phyloP scores from a whole-genome alignment of 495 filamentous ascomycete species.

The Xylaria flabelliformis region DNA sequence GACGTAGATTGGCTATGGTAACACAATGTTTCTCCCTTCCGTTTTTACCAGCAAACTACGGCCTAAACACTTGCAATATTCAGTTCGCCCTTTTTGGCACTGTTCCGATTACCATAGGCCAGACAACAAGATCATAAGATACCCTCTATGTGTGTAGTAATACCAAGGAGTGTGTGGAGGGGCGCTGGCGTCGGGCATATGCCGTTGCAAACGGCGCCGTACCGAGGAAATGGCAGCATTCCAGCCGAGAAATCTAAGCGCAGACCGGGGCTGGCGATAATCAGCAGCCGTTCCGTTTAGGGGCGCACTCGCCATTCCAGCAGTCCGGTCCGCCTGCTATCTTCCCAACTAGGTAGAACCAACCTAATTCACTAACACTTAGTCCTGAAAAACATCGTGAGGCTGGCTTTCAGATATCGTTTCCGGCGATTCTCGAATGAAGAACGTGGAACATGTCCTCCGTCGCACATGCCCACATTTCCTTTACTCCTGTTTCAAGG shows the following conservation, averaged over 20 bases:
- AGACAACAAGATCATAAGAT: not conserved
- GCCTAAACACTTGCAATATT: not conserved
- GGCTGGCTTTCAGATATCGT: not conserved
- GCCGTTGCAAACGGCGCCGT: not conserved
- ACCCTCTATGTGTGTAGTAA: not conserved
- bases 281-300: not conserved
- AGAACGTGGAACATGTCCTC: not conserved
- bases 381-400: not conserved
- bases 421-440: not conserved
- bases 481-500: conserved; percentile 1
- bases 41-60: not conserved
- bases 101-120: not conserved
- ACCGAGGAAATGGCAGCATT: not conserved
- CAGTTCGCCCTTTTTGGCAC: not conserved
- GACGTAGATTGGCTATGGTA: not conserved
- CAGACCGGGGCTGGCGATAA: not conserved
- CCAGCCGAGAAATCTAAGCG: not conserved
- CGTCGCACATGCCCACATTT: not conserved
- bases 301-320: conserved; percentile 11
- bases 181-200: not conserved
- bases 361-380: not conserved
- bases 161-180: not conserved
- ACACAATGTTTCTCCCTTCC: not conserved
- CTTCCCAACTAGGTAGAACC: not conserved
- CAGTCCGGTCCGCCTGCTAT: not conserved